phyloP scores from a whole-genome alignment of 192 early-diverging fungal species.

The Coemansia sp. region DNA sequence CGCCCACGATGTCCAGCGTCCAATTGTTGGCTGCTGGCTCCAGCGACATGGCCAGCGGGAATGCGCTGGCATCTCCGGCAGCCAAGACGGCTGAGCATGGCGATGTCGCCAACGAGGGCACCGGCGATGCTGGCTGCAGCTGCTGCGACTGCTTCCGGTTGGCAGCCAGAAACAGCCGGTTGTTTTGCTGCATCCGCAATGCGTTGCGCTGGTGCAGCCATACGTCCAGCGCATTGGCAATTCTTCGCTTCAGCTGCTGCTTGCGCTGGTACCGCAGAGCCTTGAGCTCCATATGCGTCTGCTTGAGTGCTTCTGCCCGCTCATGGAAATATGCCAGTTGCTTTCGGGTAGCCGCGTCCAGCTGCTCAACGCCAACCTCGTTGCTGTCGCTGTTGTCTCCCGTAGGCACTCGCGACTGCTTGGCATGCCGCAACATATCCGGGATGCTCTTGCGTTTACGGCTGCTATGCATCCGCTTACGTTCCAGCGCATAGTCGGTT shows the following conservation, averaged over 20 bases:
- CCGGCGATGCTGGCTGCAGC: background rate
- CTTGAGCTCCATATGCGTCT: conserved; percentile 19
- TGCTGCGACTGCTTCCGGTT: background rate
- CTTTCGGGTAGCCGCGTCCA: conserved; percentile 11
- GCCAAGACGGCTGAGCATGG: background rate
- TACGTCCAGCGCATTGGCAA: conserved; percentile 16
- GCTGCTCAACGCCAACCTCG: background rate
- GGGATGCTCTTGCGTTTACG: conserved; percentile 53
- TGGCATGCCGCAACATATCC: conserved; percentile 45
- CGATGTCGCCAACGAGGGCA: background rate
- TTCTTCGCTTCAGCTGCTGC: conserved; percentile 30
- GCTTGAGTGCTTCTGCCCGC: conserved; percentile 20
- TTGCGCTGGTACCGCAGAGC: conserved; percentile 33
- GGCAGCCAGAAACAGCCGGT: background rate
- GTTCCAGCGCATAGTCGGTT: background rate
- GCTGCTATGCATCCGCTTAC: conserved; percentile 12
- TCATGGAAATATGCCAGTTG: conserved; percentile 14
- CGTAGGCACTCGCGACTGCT: conserved; percentile 42
- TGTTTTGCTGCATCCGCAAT: background rate
- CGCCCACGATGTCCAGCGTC: background rate
- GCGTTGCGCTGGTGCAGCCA: conserved; percentile 19
- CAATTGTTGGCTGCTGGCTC: background rate
- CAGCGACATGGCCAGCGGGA: background rate
- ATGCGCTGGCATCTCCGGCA: background rate
- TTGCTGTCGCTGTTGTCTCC: conserved; percentile 4